Conservation (phyloP, 2,329 filamentous ascomycete species). For the Calonectria henricotiae region DNA sequence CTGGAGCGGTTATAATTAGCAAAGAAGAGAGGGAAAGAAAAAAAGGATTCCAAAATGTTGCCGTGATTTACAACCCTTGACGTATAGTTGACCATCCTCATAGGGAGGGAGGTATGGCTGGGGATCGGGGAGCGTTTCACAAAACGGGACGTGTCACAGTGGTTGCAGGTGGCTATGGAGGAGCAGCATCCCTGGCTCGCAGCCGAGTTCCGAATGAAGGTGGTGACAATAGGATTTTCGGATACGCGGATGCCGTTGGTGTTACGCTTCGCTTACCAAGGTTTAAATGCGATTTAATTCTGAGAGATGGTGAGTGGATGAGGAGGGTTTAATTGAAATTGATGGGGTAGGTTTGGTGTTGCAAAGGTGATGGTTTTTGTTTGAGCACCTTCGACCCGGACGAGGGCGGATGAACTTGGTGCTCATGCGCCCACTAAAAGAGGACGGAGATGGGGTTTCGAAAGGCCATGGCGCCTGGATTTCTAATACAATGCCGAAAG, state of each 20-base stretch:
- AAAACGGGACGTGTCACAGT: slow-evolving; percentile 28
- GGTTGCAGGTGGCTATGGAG: slow-evolving; percentile 25
- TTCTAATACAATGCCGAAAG: neutral
- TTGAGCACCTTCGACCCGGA: slow-evolving; percentile 24
- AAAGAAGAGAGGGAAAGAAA: neutral
- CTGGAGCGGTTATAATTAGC: slow-evolving; percentile 19
- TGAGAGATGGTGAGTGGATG: neutral
- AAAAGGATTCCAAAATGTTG: too few relatives aligned
- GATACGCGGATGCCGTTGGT: slow-evolving; percentile 13
- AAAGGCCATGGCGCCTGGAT: neutral
- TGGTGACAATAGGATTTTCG: slow-evolving; percentile 2
- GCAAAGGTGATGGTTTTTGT: neutral
- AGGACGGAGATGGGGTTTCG: neutral
- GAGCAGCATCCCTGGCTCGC: slow-evolving; percentile 9
- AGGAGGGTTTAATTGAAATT: slow-evolving; percentile 5
- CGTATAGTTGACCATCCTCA: neutral
- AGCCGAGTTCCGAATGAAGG: slow-evolving; percentile 25
- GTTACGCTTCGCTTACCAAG: slow-evolving; percentile 26
- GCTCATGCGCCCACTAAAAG: neutral
- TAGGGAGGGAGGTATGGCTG: neutral
- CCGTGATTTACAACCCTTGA: neutral
- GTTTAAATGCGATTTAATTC: neutral
- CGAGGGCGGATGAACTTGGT: slow-evolving; percentile 35
- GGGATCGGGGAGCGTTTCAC: slow-evolving; percentile 31
- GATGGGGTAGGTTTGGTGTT: slow-evolving; percentile 11